Conservation (phyloP, 116 monocot genomes). For the Posidonia oceanica region DNA sequence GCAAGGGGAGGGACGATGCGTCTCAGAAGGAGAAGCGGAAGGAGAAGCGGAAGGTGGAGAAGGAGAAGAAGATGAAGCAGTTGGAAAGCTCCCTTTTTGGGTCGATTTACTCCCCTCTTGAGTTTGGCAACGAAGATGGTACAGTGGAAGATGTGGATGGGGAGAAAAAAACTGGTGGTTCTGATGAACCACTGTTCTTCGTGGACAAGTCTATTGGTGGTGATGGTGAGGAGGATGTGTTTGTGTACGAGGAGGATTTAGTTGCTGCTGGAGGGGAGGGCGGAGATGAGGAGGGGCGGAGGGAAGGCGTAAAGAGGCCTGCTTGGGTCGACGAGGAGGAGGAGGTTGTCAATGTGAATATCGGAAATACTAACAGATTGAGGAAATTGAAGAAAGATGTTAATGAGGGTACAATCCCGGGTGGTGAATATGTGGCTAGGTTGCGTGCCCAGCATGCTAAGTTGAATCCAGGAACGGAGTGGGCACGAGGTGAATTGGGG, state of each 20-base stretch:
- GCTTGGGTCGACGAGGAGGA: slow-evolving; percentile 82
- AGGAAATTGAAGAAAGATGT: slow-evolving; percentile 56
- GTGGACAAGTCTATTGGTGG: slow-evolving; percentile 35
- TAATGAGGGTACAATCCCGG: slow-evolving; percentile 46
- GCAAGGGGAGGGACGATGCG: neutral
- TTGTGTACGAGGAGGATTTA: slow-evolving; percentile 29
- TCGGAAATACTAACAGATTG: slow-evolving; percentile 37
- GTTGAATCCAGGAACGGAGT: slow-evolving; percentile 71
- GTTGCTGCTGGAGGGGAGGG: neutral
- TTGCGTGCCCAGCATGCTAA: slow-evolving; percentile 63
- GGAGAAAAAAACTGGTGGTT: no score
- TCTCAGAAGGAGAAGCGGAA: no score
- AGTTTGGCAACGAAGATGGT: slow-evolving; percentile 36
- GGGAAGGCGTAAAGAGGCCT: slow-evolving; percentile 28
- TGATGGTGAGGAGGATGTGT: slow-evolving; percentile 5
- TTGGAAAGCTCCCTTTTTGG: slow-evolving; percentile 60
- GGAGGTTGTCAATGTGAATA: slow-evolving; percentile 36
- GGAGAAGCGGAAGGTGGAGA: neutral
- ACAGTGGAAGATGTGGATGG: neutral
- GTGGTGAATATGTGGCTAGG: slow-evolving; percentile 45
- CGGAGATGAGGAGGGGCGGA: neutral
- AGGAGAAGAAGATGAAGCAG: slow-evolving; percentile 50
- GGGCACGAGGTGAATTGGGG: slow-evolving; percentile 32
- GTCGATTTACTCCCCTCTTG: slow-evolving; percentile 25
- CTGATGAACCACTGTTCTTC: slow-evolving; percentile 17